Conservation (phyloP, 2,329 filamentous ascomycete species). For the Trichoderma harzianum region DNA sequence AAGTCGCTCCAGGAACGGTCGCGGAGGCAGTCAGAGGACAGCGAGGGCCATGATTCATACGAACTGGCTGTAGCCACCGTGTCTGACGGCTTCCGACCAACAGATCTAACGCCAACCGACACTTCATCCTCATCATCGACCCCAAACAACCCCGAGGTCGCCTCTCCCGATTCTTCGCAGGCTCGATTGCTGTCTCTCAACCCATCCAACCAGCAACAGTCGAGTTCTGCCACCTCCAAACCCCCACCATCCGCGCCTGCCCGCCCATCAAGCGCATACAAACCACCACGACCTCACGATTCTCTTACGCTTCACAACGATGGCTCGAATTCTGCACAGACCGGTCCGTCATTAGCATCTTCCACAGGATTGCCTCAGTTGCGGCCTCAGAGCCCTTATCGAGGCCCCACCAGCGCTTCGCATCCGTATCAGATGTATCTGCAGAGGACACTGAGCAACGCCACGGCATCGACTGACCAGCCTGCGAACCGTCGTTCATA, state of each 20-base stretch:
- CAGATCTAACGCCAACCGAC: conserved; percentile 18
- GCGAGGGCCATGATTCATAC: conserved; percentile 46
- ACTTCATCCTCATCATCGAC: neutral
- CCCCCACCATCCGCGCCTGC: conserved; percentile 25
- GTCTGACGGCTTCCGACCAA: conserved; percentile 51
- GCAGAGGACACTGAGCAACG: conserved; percentile 66
- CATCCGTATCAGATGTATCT: conserved; percentile 84
- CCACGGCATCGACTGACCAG: conserved; percentile 64
- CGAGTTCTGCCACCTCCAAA: conserved; percentile 20
- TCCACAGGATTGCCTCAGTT: conserved; percentile 40
- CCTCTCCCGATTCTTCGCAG: conserved; percentile 22
- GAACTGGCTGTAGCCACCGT: conserved; percentile 49
- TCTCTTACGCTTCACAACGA: conserved; percentile 53
- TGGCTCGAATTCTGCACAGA: conserved; percentile 34
- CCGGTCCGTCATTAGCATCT: conserved; percentile 13
- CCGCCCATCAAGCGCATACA: conserved; percentile 55
- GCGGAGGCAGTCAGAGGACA: conserved; percentile 29
- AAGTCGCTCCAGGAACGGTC: conserved; percentile 43
- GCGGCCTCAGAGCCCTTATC: conserved; percentile 61
- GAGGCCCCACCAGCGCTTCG: conserved; percentile 68
- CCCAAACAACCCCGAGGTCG: conserved; percentile 19
- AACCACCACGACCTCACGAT: conserved; percentile 48
- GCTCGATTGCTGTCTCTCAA: neutral
- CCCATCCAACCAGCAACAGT: neutral
- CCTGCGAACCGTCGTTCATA: conserved; percentile 25